A percentile compares a stretch with the other conserved stretches of the same genome.
phyloP scores from a whole-genome alignment of 2,329 filamentous ascomycete species.

The Aspergillus sp. region DNA sequence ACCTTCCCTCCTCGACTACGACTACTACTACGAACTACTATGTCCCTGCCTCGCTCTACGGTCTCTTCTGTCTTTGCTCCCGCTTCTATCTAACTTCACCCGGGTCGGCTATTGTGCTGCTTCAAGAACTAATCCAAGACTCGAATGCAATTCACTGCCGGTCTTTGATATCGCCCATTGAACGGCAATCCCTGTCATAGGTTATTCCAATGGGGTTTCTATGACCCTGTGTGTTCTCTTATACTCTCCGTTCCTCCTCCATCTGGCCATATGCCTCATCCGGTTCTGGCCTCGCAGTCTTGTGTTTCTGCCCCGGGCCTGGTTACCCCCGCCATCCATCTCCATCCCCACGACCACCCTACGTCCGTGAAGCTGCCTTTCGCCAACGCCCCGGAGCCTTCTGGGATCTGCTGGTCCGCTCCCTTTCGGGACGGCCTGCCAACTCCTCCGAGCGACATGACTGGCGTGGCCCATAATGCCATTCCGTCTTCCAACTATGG shows the following conservation, averaged over 20 bases:
- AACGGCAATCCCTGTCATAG: conserved; percentile 3
- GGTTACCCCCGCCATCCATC: conserved; percentile 17
- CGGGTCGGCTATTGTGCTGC: background rate
- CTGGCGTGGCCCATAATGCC: conserved; percentile 29
- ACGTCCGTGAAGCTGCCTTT: conserved; percentile 7
- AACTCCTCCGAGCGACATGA: conserved; percentile 35
- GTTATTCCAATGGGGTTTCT: conserved; percentile 10
- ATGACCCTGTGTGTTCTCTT: conserved; percentile 11
- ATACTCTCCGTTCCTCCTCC: conserved; percentile 5
- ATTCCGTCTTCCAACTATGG: conserved; percentile 23
- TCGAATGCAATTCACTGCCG: conserved; percentile 2
- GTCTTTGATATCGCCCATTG: conserved; percentile 2
- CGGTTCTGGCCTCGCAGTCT: conserved; percentile 18
- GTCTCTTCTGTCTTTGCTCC: background rate
- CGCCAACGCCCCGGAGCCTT: background rate
- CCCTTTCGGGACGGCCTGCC: conserved; percentile 33
- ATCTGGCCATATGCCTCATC: conserved; percentile 25
- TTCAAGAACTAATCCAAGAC: background rate
- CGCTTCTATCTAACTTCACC: background rate
- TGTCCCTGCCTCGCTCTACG: background rate
- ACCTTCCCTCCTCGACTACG: too few species aligned
- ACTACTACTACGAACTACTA: background rate
- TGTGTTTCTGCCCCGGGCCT: conserved; percentile 18
- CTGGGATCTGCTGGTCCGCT: conserved; percentile 21
- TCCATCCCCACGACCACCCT: conserved; percentile 12